Percentiles rank a stretch among this genome's conserved stretches.
Evolutionary conservation across 1,284 basidiomycete genomes (phyloP).

Genomic region (Ustilago lituana): DNA sequence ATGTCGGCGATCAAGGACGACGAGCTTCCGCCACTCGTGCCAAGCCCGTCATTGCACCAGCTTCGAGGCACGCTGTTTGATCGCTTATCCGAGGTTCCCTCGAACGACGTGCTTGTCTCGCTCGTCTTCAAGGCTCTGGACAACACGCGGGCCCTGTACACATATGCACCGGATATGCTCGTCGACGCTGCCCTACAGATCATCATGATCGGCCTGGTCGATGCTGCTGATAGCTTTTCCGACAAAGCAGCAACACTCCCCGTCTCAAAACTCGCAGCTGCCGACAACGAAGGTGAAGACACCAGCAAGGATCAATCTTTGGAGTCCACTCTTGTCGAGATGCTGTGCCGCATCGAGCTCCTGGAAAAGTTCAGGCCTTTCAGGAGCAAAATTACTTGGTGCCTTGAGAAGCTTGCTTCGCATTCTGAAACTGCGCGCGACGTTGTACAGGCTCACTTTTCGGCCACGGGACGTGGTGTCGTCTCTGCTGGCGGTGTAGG

Average conservation of each 20-base stretch:
- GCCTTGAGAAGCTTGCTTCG: constrained; percentile 46
- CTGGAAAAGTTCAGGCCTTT: constrained; percentile 51
- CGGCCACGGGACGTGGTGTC: constrained; percentile 27
- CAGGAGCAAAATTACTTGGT: constrained; percentile 54
- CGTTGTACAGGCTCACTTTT: constrained; percentile 18
- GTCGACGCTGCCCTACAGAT: constrained; percentile 84
- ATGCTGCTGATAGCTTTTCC: constrained; percentile 42
- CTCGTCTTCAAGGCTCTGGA: constrained; percentile 54
- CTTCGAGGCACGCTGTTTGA: constrained; percentile 47
- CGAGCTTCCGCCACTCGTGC: constrained; percentile 28
- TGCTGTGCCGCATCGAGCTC: constrained; percentile 49
- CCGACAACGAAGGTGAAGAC: constrained; percentile 9
- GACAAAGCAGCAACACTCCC: constrained; percentile 15
- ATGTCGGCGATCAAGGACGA: constrained; percentile 40
- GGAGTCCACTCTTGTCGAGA: constrained; percentile 37
- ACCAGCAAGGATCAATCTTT: background rate
- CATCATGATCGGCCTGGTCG: constrained; percentile 55
- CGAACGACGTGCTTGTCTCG: constrained; percentile 38
- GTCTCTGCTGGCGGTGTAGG: constrained; percentile 11
- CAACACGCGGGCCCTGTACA: constrained; percentile 27
- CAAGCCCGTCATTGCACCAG: constrained; percentile 25
- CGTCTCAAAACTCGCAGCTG: constrained; percentile 12
- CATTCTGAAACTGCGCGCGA: constrained; percentile 18
- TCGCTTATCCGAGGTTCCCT: constrained; percentile 36
- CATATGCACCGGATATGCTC: constrained; percentile 75